Base-by-base conservation (phyloP, 2,329 filamentous ascomycete genomes). In the Seiridium cupressi region DNA sequence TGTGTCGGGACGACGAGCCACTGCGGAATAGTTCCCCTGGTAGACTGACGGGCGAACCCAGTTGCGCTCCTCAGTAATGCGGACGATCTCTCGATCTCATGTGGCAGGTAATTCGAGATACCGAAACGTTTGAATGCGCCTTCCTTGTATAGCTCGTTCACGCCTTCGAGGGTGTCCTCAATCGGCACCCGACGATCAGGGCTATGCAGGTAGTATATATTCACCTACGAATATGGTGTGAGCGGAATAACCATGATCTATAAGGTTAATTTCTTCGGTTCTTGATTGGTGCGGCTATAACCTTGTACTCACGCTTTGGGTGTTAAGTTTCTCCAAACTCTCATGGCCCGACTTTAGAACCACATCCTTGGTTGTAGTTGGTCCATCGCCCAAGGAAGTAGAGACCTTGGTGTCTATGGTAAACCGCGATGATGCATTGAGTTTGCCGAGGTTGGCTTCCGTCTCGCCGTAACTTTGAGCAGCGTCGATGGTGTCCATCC, bases 21-120 rank as follows among this genome's bases (percentile, higher is more conserved):
- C 31, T 4, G 51, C 26, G 1, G 13, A 34, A 40, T 60, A 60
- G 31, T 35, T 55, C 34, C 58, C 58, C 18, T 57, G 51, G n/a
- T 47, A 60, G 10, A 60, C 51, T 2, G 40, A 26, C 5, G 58
- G 58, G 32, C 32, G 42, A 1, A 55, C 58, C 9, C 13, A 60
- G 44, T 34, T 31, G 13, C 47, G 83, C 72, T 86, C 81, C 60
- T 85, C 84, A 75, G 87, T 90, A 44, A 88, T 84, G 64, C 88
- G 85, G 54, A 86, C 87, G 6, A 60, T 35, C 34, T 55, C 31
- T 4, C 57, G 7, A 59, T 40, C 49, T 59, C 32, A 11, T 47
- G 18, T 7, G 47, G 11, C 3, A n/a, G 18, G 38, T 36, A 44
- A 13, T 59, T 54, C 40, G 49, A 32, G 1, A 59, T 26, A 4